phyloP scores from a whole-genome alignment of 768 basidiomycete species.

The Boletus reticuloceps region DNA sequence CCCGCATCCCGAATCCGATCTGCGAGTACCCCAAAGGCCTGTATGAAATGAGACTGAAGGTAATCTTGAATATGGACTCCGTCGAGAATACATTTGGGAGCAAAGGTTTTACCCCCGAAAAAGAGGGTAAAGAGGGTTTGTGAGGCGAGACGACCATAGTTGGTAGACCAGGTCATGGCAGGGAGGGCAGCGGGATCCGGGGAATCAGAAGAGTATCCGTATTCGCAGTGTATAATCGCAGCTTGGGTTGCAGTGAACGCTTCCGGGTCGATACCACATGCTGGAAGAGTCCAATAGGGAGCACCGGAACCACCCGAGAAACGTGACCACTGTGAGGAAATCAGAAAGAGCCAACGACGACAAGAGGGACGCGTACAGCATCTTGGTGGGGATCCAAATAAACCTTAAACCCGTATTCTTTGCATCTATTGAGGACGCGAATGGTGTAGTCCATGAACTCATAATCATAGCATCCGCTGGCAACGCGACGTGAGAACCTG shows the following conservation, averaged over 20 bases:
- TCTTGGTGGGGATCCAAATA: constrained; percentile 98
- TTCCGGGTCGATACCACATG: constrained; percentile 86
- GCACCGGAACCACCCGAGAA: constrained; percentile 95
- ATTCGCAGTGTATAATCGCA: constrained; percentile 88
- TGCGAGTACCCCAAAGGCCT: constrained; percentile 72
- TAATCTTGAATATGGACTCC: constrained; percentile 91
- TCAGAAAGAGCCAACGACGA: not conserved
- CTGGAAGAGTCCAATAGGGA: constrained; percentile 88
- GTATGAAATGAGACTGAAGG: constrained; percentile 73
- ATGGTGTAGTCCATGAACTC: constrained; percentile 93
- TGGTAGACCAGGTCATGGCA: constrained; percentile 96
- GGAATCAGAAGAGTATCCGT: constrained; percentile 50
- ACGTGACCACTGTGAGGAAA: constrained; percentile 74
- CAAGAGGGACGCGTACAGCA: constrained; percentile 52
- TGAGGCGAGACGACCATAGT: constrained; percentile 84
- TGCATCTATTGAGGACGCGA: constrained; percentile 83
- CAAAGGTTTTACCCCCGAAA: constrained; percentile 86
- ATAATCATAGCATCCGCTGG: constrained; percentile 84
- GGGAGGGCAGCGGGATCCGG: constrained; percentile 77
- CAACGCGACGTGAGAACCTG: not conserved
- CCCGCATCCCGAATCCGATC: constrained; percentile 74
- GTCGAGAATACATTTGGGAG: constrained; percentile 89
- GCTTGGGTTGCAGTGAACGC: constrained; percentile 84
- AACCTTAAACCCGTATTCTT: constrained; percentile 86
- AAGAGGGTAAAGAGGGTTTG: constrained; percentile 94